Base-by-base conservation (phyloP, 2,329 filamentous ascomycete species). In the Trichoderma arundinaceum region DNA sequence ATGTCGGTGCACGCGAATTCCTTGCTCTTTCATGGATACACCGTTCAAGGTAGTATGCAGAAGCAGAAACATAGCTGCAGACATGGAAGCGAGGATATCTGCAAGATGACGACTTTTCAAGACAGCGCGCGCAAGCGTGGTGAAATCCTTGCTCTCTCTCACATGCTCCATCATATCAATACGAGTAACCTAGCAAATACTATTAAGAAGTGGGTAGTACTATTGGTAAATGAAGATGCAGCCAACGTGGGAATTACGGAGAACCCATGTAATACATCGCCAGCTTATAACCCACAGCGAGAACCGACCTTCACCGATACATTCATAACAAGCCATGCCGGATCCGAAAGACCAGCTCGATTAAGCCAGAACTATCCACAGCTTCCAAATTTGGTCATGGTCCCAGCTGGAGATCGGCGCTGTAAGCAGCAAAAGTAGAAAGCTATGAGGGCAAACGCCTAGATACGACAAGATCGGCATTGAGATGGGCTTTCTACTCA, bases 341-440 rank as follows among this genome's bases (percentile, higher is more conserved):
- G 19, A 32, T 60, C 17, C 35, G 10, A 39, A 60, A 60, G 19
- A 6, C 19, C 41, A 39, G 44, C 44, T 32, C 57, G 17, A 39
- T 51, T 41, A 12, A 15, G 22, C 58, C 35, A 7, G 7, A 7
- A 13, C 35, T 3, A 6, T 35, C 13, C 5, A 17, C 35, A 61
- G 58, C 48, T 61, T 52, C 46, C 35, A n/a, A 19, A 52, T 52
- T 22, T 9, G 46, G 15, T 41, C 12, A 19, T 8, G 35, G 43
- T 61, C 46, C 58, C 33, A 17, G 46, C 19, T 9, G 28, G 35
- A 19, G 48, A 61, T 61, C 58, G 44, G 28, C 56, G 22, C 22
- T 17, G n/a, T 12, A 32, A 39, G 38, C 22, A 13, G 28, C 39
- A 33, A 38, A 44, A 35, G 17, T 17, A 35, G 38, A 17, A 43